These are phyloP conservation scores for Neurospora pannonica DNA, from an alignment of 495 filamentous ascomycete genomes.

Conservation along the genomic window DNA sequence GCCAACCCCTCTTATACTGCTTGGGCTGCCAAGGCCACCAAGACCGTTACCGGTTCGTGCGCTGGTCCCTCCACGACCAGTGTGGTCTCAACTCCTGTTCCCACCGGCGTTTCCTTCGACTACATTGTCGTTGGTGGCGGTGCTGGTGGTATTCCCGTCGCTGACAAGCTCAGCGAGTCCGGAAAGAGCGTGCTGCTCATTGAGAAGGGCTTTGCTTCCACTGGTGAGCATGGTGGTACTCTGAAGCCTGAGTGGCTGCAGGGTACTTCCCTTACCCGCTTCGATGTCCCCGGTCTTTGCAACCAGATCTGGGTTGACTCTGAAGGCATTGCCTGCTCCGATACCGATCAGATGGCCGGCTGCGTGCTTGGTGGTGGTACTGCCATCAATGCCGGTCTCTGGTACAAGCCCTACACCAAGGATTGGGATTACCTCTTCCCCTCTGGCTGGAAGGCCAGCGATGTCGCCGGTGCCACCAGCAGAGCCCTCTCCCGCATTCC, in stretches of 20 bases:
- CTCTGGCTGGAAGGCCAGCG: constrained; percentile 56
- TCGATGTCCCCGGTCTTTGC: constrained; percentile 73
- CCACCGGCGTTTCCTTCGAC: constrained; percentile 45
- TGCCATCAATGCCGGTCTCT: constrained; percentile 60
- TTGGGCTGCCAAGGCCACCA: constrained; percentile 40
- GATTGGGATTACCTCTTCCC: constrained; percentile 75
- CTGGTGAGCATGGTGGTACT: constrained; percentile 48
- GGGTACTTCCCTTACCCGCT: constrained; percentile 59
- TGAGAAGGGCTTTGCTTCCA: constrained; percentile 54
- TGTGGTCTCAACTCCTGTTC: constrained; percentile 30
- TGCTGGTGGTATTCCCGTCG: constrained; percentile 55
- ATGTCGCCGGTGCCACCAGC: constrained; percentile 47
- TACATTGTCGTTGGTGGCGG: constrained; percentile 61
- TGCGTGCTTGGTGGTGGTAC: constrained; percentile 71
- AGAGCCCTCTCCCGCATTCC: constrained; percentile 61
- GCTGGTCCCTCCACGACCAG: constrained; percentile 13
- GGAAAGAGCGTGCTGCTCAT: constrained; percentile 58
- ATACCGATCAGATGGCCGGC: constrained; percentile 64
- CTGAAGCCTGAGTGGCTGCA: constrained; percentile 53
- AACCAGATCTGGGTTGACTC: constrained; percentile 60
- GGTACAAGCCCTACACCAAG: constrained; percentile 36
- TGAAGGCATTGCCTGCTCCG: constrained; percentile 53
- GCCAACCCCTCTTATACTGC: constrained; percentile 41
- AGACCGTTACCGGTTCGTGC: constrained; percentile 28
- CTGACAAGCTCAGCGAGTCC: constrained; percentile 52